Evolutionary conservation across 1,139 yeast species (phyloP).

Genomic region (Sugiyamaella paludigena): DNA sequence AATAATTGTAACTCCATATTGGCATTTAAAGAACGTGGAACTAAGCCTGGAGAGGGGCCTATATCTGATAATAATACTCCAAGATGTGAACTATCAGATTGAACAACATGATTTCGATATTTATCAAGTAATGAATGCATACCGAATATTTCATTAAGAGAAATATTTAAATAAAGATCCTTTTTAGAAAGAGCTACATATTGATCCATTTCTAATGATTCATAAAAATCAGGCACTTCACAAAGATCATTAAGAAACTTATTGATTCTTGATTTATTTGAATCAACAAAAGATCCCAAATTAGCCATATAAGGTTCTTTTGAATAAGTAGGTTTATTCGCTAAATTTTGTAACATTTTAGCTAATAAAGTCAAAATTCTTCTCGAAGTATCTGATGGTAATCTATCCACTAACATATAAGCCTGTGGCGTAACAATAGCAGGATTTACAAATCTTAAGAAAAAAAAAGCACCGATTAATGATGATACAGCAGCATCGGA

Average conservation of each 20-base stretch:
- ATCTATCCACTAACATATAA: conserved; percentile 44
- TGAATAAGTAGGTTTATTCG: conserved; percentile 52
- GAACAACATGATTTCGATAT: conserved; percentile 31
- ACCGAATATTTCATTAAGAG: conserved; percentile 40
- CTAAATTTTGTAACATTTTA: conserved; percentile 81
- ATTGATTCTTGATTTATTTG: conserved; percentile 36
- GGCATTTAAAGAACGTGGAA: conserved; percentile 37
- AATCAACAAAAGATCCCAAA: conserved; percentile 35
- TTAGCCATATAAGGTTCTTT: conserved; percentile 41
- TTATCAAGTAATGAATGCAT: conserved; percentile 41
- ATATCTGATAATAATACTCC: conserved; percentile 35
- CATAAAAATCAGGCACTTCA: conserved; percentile 45
- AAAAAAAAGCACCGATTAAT: conserved; percentile 74
- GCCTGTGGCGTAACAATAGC: conserved; percentile 89
- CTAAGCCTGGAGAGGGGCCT: conserved; percentile 36
- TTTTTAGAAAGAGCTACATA: conserved; percentile 42
- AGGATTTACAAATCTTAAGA: conserved; percentile 83
- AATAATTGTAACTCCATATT: conserved; percentile 38
- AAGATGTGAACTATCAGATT: conserved; percentile 29
- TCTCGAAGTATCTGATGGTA: conserved; percentile 49
- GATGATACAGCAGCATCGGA: conserved; percentile 51
- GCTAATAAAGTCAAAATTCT: conserved; percentile 79
- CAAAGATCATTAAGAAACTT: conserved; percentile 40
- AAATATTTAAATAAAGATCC: conserved; percentile 38
- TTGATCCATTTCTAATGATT: conserved; percentile 43